Percentiles rank a stretch among this genome's conserved stretches.
Evolutionary conservation across 1,284 basidiomycete species (phyloP).

Genomic region (Porogramme epimiltina): DNA sequence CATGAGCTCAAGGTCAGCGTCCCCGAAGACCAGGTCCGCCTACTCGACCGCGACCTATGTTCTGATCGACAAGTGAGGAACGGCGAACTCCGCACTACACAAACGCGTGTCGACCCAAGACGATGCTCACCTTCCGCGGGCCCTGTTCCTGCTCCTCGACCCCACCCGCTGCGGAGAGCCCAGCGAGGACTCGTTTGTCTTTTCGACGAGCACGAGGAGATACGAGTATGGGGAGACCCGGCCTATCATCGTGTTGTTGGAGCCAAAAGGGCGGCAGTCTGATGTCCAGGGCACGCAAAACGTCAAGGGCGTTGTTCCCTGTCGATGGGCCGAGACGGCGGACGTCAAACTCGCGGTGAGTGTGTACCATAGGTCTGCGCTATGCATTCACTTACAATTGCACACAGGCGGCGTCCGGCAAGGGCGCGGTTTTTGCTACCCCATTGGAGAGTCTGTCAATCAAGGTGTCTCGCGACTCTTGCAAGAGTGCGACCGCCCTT

Average conservation of each 20-base stretch:
- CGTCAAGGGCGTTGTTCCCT: constrained; percentile 61
- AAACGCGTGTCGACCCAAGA: constrained; percentile 50
- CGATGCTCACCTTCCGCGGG: constrained; percentile 53
- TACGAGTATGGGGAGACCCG: constrained; percentile 82
- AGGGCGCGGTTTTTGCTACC: constrained; percentile 67
- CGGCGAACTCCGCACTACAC: constrained; percentile 85
- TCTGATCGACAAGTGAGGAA: constrained; percentile 86
- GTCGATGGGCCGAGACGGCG: constrained; percentile 60
- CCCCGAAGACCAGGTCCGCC: constrained; percentile 44
- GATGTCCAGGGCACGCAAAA: constrained; percentile 46
- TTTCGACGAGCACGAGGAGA: constrained; percentile 77
- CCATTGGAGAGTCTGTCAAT: constrained; percentile 59
- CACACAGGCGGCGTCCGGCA: constrained; percentile 50
- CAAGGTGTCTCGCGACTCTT: constrained; percentile 59
- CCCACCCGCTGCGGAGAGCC: constrained; percentile 79
- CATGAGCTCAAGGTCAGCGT: constrained; percentile 79
- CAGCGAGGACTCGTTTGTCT: constrained; percentile 77
- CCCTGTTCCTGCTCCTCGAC: constrained; percentile 84
- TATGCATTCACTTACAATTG: no score
- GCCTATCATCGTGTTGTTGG: constrained; percentile 72
- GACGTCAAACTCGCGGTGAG: constrained; percentile 55
- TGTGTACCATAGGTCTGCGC: no score
- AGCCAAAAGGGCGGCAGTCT: constrained; percentile 77
- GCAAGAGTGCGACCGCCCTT: constrained; percentile 74
- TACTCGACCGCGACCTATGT: constrained; percentile 81